phyloP scores from a whole-genome alignment of 495 filamentous ascomycete genomes.

The Hamigera avellanea region DNA sequence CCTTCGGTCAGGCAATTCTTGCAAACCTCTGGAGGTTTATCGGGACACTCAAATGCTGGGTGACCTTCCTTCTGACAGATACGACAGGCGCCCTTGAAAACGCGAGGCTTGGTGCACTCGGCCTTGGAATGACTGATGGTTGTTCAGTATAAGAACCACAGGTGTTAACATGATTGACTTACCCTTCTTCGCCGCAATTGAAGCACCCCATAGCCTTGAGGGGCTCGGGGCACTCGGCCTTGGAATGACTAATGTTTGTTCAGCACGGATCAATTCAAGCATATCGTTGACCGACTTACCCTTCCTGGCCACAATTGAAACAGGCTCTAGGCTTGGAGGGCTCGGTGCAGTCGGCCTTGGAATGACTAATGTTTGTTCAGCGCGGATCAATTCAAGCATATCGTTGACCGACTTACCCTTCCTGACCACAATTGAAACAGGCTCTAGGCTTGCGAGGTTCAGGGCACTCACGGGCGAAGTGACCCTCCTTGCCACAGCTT shows the following conservation, averaged over 20 bases:
- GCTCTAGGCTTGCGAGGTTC: background rate
- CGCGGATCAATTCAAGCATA: too few species aligned
- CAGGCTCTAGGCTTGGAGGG: background rate
- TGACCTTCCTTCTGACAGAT: constrained; percentile 66
- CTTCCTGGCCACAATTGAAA: constrained; percentile 24
- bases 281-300: constrained; percentile 18
- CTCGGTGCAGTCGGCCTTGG: background rate
- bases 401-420: constrained; percentile 20
- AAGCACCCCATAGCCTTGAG: background rate
- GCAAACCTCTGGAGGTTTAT: constrained; percentile 51
- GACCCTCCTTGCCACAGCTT: background rate
- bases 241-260: constrained; percentile 45
- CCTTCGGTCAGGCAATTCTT: constrained; percentile 66
- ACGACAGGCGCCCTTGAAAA: constrained; percentile 62
- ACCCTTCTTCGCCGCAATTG: constrained; percentile 30
- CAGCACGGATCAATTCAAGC: background rate
- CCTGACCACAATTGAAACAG: constrained; percentile 18
- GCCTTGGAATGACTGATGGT: constrained; percentile 56
- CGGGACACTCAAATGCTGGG: constrained; percentile 57
- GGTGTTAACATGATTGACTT: constrained; percentile 8
- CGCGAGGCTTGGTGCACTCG: constrained; percentile 54
- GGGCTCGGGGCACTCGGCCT: background rate
- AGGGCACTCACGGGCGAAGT: background rate
- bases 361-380: background rate
- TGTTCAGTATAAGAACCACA: background rate